These are phyloP conservation scores for Eucalyptus victrix DNA, from an alignment of 345 rosid genomes.

Conservation along the genomic window DNA sequence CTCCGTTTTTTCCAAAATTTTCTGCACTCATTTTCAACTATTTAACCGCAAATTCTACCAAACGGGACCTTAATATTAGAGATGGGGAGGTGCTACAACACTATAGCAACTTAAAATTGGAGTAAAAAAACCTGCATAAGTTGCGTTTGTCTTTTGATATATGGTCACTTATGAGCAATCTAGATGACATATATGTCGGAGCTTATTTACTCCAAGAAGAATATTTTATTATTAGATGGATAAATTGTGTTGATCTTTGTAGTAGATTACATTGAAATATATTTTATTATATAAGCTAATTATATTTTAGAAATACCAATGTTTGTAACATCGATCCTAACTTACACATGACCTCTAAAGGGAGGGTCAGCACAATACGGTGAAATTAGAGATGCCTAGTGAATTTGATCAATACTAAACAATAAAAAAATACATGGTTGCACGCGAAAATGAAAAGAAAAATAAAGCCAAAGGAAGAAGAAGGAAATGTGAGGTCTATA, in stretches of 20 bases:
- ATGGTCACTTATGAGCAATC: too few species aligned
- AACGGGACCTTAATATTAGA: neutral
- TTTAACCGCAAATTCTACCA: neutral
- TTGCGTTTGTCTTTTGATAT: neutral
- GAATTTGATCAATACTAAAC: neutral
- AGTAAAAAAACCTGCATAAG: neutral
- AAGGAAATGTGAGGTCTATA: neutral
- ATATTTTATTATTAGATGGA: rapidly evolving
- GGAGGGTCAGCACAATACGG: neutral
- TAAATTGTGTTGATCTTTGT: too few species aligned
- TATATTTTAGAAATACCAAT: neutral
- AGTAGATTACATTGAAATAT: too few species aligned
- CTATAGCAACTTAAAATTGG: neutral
- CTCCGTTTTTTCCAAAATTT: neutral
- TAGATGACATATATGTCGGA: neutral
- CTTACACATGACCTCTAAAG: neutral
- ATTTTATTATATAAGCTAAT: neutral
- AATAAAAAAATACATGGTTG: neutral
- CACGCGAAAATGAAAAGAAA: neutral
- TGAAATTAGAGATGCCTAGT: neutral
- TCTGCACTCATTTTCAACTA: neutral
- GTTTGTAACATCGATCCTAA: neutral
- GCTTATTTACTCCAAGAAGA: neutral
- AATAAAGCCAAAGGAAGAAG: neutral
- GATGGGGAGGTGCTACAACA: neutral